phyloP scores from a whole-genome alignment of 768 basidiomycete species.

The Xerocomus spinulosus region DNA sequence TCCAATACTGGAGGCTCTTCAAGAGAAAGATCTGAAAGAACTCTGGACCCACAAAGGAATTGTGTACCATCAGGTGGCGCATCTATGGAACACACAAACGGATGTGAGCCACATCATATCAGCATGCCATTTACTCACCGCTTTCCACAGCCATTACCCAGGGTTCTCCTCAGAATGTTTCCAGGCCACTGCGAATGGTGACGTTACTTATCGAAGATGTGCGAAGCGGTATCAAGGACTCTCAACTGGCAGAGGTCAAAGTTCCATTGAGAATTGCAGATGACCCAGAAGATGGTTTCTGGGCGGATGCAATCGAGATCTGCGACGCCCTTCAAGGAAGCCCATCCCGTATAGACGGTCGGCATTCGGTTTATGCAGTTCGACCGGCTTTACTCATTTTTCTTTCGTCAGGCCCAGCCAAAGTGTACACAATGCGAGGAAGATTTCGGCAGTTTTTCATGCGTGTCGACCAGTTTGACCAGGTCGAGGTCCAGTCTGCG shows the following conservation, averaged over 20 bases:
- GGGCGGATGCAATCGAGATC: conserved; percentile 68
- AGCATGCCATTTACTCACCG: conserved; percentile 4
- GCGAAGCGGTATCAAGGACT: conserved; percentile 49
- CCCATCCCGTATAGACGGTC: conserved; percentile 69
- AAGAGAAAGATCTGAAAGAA: conserved; percentile 1
- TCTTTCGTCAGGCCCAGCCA: conserved; percentile 52
- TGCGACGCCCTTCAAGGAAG: conserved; percentile 53
- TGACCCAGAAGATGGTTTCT: conserved; percentile 52
- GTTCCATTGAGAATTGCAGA: conserved; percentile 51
- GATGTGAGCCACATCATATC: conserved; percentile 28
- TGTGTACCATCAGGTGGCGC: conserved; percentile 1
- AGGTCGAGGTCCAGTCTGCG: conserved; percentile 47
- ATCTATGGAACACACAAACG: conserved; percentile 27
- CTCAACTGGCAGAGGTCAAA: conserved; percentile 60
- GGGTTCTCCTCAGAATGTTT: conserved; percentile 9
- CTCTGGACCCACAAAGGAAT: neutral
- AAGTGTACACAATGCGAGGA: conserved; percentile 61
- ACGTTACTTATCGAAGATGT: conserved; percentile 65
- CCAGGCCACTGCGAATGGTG: conserved; percentile 43
- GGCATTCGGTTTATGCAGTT: neutral
- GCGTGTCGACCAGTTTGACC: conserved; percentile 50
- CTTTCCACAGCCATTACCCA: conserved; percentile 8
- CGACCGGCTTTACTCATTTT: neutral
- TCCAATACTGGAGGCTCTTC: conserved; percentile 2
- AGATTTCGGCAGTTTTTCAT: conserved; percentile 67